Percentiles rank a stretch among this genome's conserved stretches.
These are phyloP conservation scores for Debaryomyces hansenii DNA, from an alignment of 805 yeast genomes.

Conservation along the genomic window DNA sequence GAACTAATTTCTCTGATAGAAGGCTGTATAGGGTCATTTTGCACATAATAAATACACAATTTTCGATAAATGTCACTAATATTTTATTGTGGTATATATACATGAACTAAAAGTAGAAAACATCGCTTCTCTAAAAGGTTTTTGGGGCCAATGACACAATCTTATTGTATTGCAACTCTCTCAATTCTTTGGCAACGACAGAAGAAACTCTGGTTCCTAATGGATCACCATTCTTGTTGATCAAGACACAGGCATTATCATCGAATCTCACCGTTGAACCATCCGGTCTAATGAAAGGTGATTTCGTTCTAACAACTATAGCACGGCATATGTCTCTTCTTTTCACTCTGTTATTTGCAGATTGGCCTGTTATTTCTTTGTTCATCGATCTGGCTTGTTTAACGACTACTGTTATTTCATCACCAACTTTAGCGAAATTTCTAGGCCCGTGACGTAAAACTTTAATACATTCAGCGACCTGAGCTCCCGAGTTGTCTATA, in stretches of 20 bases:
- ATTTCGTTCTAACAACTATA: conserved; percentile 89
- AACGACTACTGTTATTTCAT: conserved; percentile 90
- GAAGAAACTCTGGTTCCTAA: conserved; percentile 90
- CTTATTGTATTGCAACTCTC: conserved; percentile 79
- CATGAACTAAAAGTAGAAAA: not conserved
- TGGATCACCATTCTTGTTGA: conserved; percentile 91
- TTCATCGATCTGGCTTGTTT: conserved; percentile 83
- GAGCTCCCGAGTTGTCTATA: conserved; percentile 95
- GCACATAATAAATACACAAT: not conserved
- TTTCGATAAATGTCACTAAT: not conserved
- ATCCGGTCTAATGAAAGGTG: conserved; percentile 73
- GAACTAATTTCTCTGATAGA: conserved; percentile 20
- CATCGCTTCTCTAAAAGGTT: conserved; percentile 15
- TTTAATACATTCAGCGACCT: conserved; percentile 92
- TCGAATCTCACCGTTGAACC: conserved; percentile 87
- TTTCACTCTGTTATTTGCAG: conserved; percentile 78
- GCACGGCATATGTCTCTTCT: conserved; percentile 97
- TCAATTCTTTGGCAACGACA: conserved; percentile 88
- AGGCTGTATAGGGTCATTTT: conserved; percentile 5
- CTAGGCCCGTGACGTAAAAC: conserved; percentile 86
- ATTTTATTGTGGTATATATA: not conserved
- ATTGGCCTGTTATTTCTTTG: conserved; percentile 69
- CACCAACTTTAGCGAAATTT: conserved; percentile 84
- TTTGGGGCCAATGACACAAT: conserved; percentile 91
- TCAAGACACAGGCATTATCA: conserved; percentile 95